Evolutionary conservation across 2,329 filamentous ascomycete species (phyloP).

Genomic region (Paracorniculantispora psalliotae): DNA sequence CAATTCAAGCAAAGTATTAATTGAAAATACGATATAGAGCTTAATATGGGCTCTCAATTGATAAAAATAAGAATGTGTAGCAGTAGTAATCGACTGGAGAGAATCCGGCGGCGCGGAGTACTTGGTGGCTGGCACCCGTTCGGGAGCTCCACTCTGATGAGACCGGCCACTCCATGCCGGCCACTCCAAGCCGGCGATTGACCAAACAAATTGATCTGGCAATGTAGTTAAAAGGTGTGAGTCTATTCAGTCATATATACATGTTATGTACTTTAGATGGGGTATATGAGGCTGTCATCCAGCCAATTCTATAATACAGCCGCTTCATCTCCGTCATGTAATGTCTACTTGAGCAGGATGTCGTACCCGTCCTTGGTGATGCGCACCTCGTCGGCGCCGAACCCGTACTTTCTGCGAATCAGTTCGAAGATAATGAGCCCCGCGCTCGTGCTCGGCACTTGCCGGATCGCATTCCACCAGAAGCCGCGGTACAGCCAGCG

Average conservation of each 20-base stretch:
- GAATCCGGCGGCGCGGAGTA: not conserved
- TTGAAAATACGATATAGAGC: not conserved
- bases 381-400: conserved; percentile 54
- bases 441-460: conserved; percentile 72
- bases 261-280: conserved; percentile 3
- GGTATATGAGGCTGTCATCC: not conserved
- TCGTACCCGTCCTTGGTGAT: conserved; percentile 68
- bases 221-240: not conserved
- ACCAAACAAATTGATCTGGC: not conserved
- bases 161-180: not conserved
- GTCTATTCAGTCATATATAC: not conserved
- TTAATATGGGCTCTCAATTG: not conserved
- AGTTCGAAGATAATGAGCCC: conserved; percentile 76
- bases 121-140: not conserved
- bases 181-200: no score
- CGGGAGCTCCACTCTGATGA: not conserved
- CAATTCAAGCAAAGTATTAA: no score
- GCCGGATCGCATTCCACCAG: conserved; percentile 65
- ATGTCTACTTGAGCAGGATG: conserved; percentile 51
- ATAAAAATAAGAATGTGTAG: not conserved
- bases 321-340: not conserved
- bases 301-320: not conserved
- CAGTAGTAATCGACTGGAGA: not conserved
- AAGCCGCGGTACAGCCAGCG: conserved; percentile 68
- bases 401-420: conserved; percentile 66